phyloP scores from a whole-genome alignment of 331 rosid genomes.

The Quercus phellos region DNA sequence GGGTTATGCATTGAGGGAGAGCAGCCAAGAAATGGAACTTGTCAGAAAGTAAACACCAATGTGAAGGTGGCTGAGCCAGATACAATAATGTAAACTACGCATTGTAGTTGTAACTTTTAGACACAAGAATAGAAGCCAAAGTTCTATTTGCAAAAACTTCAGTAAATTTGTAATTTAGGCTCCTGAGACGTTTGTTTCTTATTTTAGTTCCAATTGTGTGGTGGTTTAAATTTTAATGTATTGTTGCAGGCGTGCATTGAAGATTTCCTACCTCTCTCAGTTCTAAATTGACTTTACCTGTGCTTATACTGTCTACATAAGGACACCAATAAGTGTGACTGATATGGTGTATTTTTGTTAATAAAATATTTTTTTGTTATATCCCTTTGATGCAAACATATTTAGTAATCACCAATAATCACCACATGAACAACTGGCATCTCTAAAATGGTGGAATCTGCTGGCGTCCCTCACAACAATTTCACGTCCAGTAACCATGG shows the following conservation, averaged over 20 bases:
- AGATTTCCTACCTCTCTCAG: neutral
- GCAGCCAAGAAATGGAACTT: too few relatives aligned
- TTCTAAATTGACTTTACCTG: too few relatives aligned
- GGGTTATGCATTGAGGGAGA: too few relatives aligned
- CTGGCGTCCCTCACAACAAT: conserved; percentile 76
- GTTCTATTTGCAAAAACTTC: neutral
- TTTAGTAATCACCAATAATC: conserved; percentile 65
- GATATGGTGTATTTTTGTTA: too few relatives aligned
- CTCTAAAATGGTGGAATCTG: conserved; percentile 80
- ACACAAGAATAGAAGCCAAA: neutral
- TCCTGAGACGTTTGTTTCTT: neutral
- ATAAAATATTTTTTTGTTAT: too few relatives aligned
- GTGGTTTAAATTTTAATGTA: neutral
- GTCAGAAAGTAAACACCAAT: too few relatives aligned
- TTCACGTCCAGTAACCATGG: conserved; percentile 59
- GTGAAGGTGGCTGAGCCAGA: too few relatives aligned
- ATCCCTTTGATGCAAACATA: too few relatives aligned
- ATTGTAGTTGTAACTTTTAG: neutral
- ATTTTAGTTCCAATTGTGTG: neutral
- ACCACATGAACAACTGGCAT: conserved; percentile 82
- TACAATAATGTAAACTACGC: neutral
- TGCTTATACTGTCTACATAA: too few relatives aligned
- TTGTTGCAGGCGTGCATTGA: neutral
- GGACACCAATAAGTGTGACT: too few relatives aligned
- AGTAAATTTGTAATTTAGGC: neutral